A percentile compares a stretch with the other conserved stretches of the same genome.
Conservation (phyloP, 2,329 filamentous ascomycete species). For the Phialemonium atrogriseum region DNA sequence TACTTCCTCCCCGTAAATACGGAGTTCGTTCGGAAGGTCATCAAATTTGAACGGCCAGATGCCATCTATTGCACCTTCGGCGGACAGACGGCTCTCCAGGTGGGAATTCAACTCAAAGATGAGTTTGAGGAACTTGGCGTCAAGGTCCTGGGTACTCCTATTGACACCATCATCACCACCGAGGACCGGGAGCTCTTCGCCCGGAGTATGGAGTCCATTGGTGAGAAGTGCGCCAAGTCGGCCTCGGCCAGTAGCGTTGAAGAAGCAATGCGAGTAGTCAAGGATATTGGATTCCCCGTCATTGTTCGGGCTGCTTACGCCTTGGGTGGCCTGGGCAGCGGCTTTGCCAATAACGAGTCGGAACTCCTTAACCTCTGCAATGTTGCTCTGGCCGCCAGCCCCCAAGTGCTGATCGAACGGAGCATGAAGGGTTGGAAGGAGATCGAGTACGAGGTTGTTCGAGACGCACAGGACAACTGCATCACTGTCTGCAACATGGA, state of each 20-base stretch:
- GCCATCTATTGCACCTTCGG: slow-evolving; percentile 97
- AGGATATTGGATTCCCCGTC: slow-evolving; percentile 90
- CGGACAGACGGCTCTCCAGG: slow-evolving; percentile 92
- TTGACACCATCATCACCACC: slow-evolving; percentile 96
- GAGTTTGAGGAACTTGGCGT: slow-evolving; percentile 91
- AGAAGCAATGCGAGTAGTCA: slow-evolving; percentile 81
- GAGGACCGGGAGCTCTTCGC: slow-evolving; percentile 97
- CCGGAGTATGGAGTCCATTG: slow-evolving; percentile 95
- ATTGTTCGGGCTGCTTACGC: slow-evolving; percentile 96
- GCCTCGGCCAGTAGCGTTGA: slow-evolving; percentile 83
- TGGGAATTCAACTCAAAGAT: slow-evolving; percentile 95
- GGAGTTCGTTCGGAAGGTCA: slow-evolving; percentile 96
- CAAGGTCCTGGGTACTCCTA: slow-evolving; percentile 89
- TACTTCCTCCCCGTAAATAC: slow-evolving; percentile 97
- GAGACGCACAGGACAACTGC: slow-evolving; percentile 93
- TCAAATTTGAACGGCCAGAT: slow-evolving; percentile 87
- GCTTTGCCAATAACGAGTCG: slow-evolving; percentile 82
- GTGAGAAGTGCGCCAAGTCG: slow-evolving; percentile 96
- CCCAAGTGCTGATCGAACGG: slow-evolving; percentile 91
- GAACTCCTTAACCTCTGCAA: slow-evolving; percentile 83
- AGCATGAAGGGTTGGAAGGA: slow-evolving; percentile 99
- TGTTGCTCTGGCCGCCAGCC: slow-evolving; percentile 90
- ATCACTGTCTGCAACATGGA: slow-evolving; percentile 99
- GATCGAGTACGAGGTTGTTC: slow-evolving; percentile 97
- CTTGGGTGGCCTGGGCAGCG: slow-evolving; percentile 87